Evolutionary conservation across 257 asterid species (phyloP).

Genomic region (Penstemon barbatus): DNA sequence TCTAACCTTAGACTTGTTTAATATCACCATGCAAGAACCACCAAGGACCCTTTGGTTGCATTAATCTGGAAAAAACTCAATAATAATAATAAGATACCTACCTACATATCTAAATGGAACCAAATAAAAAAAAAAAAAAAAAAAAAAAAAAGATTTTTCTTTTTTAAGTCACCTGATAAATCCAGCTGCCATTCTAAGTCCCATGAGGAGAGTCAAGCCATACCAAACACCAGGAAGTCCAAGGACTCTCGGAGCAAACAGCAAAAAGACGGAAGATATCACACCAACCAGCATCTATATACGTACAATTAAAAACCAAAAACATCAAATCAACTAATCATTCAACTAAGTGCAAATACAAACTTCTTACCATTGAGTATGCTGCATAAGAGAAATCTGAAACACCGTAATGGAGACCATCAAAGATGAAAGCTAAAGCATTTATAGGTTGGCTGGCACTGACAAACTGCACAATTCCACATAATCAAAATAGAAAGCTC

Average conservation of each 20-base stretch:
- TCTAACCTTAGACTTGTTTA: conserved; percentile 49
- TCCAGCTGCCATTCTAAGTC: conserved; percentile 78
- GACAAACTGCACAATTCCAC: conserved; percentile 69
- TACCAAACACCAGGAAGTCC: conserved; percentile 95
- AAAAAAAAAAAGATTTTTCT: not conserved
- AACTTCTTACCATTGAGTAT: conserved; percentile 67
- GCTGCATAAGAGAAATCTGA: conserved; percentile 90
- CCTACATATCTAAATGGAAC: not conserved
- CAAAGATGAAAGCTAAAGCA: conserved; percentile 79
- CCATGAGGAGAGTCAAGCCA: conserved; percentile 87
- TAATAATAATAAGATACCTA: not conserved
- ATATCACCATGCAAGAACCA: conserved; percentile 79
- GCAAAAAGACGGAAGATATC: conserved; percentile 66
- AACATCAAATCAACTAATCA: conserved; percentile 6
- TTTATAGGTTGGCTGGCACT: conserved; percentile 85
- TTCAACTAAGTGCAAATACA: not conserved
- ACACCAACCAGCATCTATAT: conserved; percentile 77
- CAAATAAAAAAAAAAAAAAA: not conserved
- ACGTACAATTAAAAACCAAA: conserved; percentile 25
- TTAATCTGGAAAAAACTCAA: conserved; percentile 48
- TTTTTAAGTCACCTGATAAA: conserved; percentile 60
- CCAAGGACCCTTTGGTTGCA: conserved; percentile 76
- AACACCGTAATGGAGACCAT: conserved; percentile 88
- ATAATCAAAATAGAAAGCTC: conserved; percentile 22
- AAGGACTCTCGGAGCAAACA: conserved; percentile 57